Base-by-base conservation (phyloP, 2,329 filamentous ascomycete species). In the Cercospora zeae-maydis region DNA sequence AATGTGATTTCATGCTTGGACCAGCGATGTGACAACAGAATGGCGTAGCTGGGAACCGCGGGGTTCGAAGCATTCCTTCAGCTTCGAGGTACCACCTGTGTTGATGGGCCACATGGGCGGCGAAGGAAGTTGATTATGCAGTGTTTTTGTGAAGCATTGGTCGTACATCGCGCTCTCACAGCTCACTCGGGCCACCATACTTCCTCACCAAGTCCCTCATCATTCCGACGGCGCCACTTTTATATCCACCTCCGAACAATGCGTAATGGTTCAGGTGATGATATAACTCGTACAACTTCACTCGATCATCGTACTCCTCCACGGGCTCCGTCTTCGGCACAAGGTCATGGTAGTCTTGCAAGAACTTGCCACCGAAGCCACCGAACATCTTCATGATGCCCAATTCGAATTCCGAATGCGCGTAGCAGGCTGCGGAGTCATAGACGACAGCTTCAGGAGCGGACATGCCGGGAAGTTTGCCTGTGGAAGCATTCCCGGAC, bases 381-480 rank as follows among this genome's bases (percentile, higher is more conserved):
- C 93, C 93, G 82, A 97, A 98, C 92, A 97, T 96, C 57, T 84
- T 85, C 92, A 97, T 97, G 68, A 96, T 96, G 0, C 93, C 93
- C 58, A 96, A 79, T 69, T 97, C 93, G 75, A 88, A 97, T 79
- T 98, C 93, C 1, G 84, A 89, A 74, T 97, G 93, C 1, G 88
- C 91, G 73, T 96, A 97, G 66, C 89, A 90, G 45, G 86, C 84
- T 1, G 88, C 89, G 14, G 92, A 87, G 73, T 97, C 93, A 73
- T 87, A 97, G 1, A 96, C 85, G 0, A 96, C 86, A 67, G 92
- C 88, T 68, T 93, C 90, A 0, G 81, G 77, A 1, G 79, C 82
- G 0, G 82, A 81, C 39, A 77, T 77, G 0, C 79, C 77, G 3
- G 80, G 80, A 58, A 96, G 88, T 45, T 80, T 80, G 0, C 89